Evolutionary conservation across 495 filamentous ascomycete genomes (phyloP).

Genomic region (Recurvomyces mirabilis): DNA sequence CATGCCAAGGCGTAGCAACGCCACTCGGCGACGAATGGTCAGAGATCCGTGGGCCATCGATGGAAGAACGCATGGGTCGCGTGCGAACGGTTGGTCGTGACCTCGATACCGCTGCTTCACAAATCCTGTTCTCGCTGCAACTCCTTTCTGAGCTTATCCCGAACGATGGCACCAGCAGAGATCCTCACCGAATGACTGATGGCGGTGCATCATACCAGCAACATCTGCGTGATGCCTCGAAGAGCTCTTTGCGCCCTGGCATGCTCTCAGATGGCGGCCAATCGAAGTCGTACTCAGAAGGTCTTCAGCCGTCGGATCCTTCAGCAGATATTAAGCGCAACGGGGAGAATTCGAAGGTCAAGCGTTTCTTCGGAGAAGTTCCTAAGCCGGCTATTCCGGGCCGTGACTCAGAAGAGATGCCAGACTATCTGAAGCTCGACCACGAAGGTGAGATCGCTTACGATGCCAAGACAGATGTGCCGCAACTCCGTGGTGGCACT

Average conservation of each 20-base stretch:
- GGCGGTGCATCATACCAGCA: slow-evolving; percentile 19
- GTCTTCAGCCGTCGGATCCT: slow-evolving; percentile 36
- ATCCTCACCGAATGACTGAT: slow-evolving; percentile 35
- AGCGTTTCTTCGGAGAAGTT: slow-evolving; percentile 81
- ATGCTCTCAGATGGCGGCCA: slow-evolving; percentile 30
- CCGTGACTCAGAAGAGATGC: slow-evolving; percentile 57
- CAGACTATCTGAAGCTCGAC: slow-evolving; percentile 76
- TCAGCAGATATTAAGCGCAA: slow-evolving; percentile 49
- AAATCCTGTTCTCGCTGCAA: slow-evolving; percentile 77
- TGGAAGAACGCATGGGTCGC: slow-evolving; percentile 77
- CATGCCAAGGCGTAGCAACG: slow-evolving; percentile 76
- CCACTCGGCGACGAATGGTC: slow-evolving; percentile 93
- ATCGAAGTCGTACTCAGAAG: slow-evolving; percentile 56
- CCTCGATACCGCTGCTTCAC: slow-evolving; percentile 74
- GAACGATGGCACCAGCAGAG: slow-evolving; percentile 32
- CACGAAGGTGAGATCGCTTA: slow-evolving; percentile 83
- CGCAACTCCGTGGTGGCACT: slow-evolving; percentile 76
- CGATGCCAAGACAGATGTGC: slow-evolving; percentile 62
- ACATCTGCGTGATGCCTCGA: slow-evolving; percentile 19
- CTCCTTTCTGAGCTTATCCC: slow-evolving; percentile 72
- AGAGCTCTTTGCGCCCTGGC: slow-evolving; percentile 18
- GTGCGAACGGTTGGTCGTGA: slow-evolving; percentile 64
- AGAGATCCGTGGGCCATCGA: slow-evolving; percentile 73
- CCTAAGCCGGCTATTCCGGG: slow-evolving; percentile 41
- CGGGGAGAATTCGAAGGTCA: slow-evolving; percentile 66